phyloP scores from a whole-genome alignment of 257 asterid species.

The Solanum boliviense region DNA sequence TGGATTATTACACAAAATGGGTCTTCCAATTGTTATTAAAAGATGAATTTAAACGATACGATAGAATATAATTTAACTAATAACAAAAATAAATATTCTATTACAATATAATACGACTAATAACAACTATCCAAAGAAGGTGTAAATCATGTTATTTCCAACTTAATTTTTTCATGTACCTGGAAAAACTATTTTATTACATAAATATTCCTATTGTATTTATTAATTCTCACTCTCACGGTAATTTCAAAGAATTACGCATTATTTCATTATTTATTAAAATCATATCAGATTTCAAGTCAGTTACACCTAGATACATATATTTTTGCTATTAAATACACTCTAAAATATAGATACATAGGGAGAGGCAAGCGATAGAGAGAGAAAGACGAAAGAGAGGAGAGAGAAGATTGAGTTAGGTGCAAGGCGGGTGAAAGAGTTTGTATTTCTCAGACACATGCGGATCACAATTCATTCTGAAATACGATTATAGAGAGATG shows the following conservation, averaged over 20 bases:
- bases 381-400: background rate
- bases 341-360: too few species aligned
- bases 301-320: fast-evolving
- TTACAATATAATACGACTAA: background rate
- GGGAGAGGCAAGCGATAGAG: background rate
- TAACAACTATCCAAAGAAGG: background rate
- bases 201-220: too few species aligned
- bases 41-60: too few species aligned
- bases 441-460: too few species aligned
- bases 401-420: background rate
- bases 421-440: fast-evolving
- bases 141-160: background rate
- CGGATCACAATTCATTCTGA: background rate
- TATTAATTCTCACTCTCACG: too few species aligned
- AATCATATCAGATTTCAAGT: fast-evolving
- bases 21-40: too few species aligned
- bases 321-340: fast-evolving
- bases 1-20: too few species aligned
- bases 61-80: too few species aligned
- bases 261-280: too few species aligned
- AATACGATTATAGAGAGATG: too few species aligned
- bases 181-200: too few species aligned
- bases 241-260: background rate
- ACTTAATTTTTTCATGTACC: background rate
- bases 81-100: too few species aligned